These are phyloP conservation scores for Dacryopinax primogenitus DNA, from an alignment of 768 basidiomycete species.

Conservation along the genomic window DNA sequence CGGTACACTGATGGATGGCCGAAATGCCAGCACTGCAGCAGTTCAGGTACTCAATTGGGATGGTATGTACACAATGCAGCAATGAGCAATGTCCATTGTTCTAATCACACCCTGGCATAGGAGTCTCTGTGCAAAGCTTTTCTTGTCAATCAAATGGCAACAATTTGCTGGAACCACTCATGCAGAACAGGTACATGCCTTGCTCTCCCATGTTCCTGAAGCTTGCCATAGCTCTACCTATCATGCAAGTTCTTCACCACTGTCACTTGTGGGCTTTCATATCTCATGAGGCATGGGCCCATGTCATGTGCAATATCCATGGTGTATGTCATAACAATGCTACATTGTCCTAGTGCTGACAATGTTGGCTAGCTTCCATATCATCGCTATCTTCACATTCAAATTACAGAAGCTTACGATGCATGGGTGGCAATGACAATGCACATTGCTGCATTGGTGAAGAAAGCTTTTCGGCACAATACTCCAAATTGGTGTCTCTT, in stretches of 20 bases:
- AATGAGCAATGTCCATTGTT: too few species aligned
- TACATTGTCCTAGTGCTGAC: background rate
- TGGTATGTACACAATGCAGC: too few species aligned
- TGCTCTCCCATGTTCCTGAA: background rate
- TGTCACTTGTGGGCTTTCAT: background rate
- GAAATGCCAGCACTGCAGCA: too few species aligned
- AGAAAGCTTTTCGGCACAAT: background rate
- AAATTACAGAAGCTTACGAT: background rate
- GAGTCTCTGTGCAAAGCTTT: too few species aligned
- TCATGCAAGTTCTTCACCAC: background rate
- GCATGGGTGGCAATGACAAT: background rate
- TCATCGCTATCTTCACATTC: background rate
- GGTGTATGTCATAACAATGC: background rate
- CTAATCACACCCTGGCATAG: too few species aligned
- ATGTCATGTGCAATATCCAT: background rate
- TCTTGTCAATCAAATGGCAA: background rate
- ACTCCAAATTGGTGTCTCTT: background rate
- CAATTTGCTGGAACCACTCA: background rate
- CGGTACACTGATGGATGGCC: too few species aligned
- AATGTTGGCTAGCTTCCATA: background rate
- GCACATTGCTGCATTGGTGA: background rate
- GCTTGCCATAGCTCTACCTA: background rate
- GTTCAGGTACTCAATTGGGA: too few species aligned
- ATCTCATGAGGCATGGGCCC: background rate
- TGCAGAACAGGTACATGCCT: background rate